Conservation (phyloP, 768 basidiomycete genomes). For the Lactarius tabidus region DNA sequence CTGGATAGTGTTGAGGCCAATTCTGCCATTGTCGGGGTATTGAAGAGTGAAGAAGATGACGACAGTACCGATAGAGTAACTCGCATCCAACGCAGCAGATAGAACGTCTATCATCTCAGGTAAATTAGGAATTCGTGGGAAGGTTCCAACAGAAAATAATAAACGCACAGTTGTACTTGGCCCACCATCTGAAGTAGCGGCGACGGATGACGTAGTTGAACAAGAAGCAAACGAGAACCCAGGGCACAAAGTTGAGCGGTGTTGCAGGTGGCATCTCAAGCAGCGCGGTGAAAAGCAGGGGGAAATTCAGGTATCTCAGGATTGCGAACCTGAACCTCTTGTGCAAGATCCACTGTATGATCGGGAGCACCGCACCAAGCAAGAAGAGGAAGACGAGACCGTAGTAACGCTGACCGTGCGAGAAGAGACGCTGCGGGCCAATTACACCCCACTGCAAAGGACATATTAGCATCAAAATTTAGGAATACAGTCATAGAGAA, state of each 20-base stretch:
- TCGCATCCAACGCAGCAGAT: slow-evolving; percentile 66
- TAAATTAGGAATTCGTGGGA: slow-evolving; percentile 32
- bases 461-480: neutral
- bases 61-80: slow-evolving; percentile 54
- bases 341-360: slow-evolving; percentile 48
- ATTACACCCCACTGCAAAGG: slow-evolving; percentile 7
- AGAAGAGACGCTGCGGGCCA: neutral
- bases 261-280: slow-evolving; percentile 41
- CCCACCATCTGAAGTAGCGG: slow-evolving; percentile 36
- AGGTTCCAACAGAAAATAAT: slow-evolving; percentile 1
- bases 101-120: slow-evolving; percentile 43
- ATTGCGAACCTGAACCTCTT: slow-evolving; percentile 17
- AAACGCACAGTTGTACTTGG: slow-evolving; percentile 34
- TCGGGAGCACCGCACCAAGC: slow-evolving; percentile 59
- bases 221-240: slow-evolving; percentile 36
- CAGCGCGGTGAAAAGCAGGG: slow-evolving; percentile 40
- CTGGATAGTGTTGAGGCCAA: slow-evolving; percentile 39
- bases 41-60: slow-evolving; percentile 59
- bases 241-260: slow-evolving; percentile 39
- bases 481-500: neutral
- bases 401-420: neutral
- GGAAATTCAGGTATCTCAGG: slow-evolving; percentile 58
- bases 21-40: slow-evolving; percentile 53
- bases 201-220: slow-evolving; percentile 34
- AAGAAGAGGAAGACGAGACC: slow-evolving; percentile 71